Evolutionary conservation across 2,329 filamentous ascomycete species (phyloP), one percentile per base, ranked within the genome.

Genomic region (Fusarium bulbicola): DNA sequence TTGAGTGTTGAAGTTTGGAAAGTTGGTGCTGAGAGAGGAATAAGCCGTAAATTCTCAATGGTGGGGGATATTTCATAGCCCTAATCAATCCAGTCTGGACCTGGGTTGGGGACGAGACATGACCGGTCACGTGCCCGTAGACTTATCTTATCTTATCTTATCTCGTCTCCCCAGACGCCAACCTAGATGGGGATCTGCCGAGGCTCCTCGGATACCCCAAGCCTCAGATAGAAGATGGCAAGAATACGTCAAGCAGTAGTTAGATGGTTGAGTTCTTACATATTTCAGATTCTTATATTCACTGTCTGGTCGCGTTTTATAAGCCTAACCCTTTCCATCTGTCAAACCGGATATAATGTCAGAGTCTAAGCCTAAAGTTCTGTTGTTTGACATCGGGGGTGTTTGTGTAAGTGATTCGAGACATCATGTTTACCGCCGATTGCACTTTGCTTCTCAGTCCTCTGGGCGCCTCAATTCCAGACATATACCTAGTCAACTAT

Each of bases 331-430:
- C 6, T 20, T 16, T 11, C 26, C 24, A 34, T 30, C 34, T 49
- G 13, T 30, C 14, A 12, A 59, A 7, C 4, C 10, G 18, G 28
- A 10, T 20, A 57, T 24, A n/a, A 74, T 63, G 77, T 73, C 34
- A 76, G 82, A 53, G 77, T 79, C 66, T 59, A 85, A 86, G 65
- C 93, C 93, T 36, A 92, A 93, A 76, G 93, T 93, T 62, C 85
- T 97, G 37, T 86, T 99, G 28, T 98, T 98, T 81, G 96, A 99
- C 83, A 96, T 99, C 76, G 96, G 96, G 43, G 96, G 96, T 70
- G 96, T 99, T 76, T 97, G 94, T 87, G 95, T 97, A 92, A 87
- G 94, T 91, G 47, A 39, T 28, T 28, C 14, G 40, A 16, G 30
- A 52, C 32, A 40, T 39, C 12, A 10, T 47, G 20, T 21, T 42